Evolutionary conservation across 2,329 filamentous ascomycete genomes (phyloP).

Genomic region (Ascochyta clinopodiicola): DNA sequence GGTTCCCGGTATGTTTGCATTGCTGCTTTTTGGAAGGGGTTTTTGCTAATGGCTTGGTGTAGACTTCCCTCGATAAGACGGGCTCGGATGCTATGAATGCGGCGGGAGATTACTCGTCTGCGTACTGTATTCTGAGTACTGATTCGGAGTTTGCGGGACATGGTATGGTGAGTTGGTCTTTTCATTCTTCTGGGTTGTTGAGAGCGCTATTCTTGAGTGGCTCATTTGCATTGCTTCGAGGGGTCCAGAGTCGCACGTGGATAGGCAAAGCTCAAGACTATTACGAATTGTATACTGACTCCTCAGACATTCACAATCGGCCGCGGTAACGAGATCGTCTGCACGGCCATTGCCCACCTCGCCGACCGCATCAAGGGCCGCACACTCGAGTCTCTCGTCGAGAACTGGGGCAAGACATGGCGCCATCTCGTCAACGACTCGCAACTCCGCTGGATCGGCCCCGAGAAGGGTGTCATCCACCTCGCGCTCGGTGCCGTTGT

Average conservation of each 20-base stretch:
- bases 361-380: constrained; percentile 77
- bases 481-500: constrained; percentile 87
- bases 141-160: constrained; percentile 75
- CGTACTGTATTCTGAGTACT: constrained; percentile 91
- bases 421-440: constrained; percentile 88
- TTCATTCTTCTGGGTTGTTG: no score
- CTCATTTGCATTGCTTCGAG: no score
- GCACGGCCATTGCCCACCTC: constrained; percentile 79
- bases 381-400: constrained; percentile 77
- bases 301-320: constrained; percentile 76
- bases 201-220: no score
- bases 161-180: constrained; percentile 79
- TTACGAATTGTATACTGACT: constrained; percentile 3
- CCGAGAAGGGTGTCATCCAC: constrained; percentile 93
- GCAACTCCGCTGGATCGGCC: constrained; percentile 91
- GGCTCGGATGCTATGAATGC: constrained; percentile 97
- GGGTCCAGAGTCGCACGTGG: no score
- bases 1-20: constrained; percentile 52
- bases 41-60: not conserved
- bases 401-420: constrained; percentile 88
- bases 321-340: constrained; percentile 91
- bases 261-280: not conserved
- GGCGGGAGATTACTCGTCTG: constrained; percentile 88
- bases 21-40: not conserved
- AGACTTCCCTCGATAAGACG: constrained; percentile 94